Base-by-base conservation (phyloP, 148 eudicot species). In the Chenopodium quinoa region DNA sequence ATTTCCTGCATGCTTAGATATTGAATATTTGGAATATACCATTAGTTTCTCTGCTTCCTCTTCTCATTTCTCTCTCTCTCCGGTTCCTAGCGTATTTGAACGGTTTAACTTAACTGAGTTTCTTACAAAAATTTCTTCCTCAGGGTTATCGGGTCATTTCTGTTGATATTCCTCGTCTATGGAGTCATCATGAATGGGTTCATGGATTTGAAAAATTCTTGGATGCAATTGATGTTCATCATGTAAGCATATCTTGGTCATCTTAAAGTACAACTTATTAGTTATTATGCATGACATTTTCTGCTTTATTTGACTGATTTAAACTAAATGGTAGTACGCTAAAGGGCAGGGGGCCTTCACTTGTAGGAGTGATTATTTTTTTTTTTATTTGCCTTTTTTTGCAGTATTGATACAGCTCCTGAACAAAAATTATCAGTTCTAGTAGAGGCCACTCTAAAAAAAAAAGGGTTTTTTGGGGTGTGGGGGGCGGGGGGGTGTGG, bases 131-230 rank as follows among this genome's bases (percentile, higher is more conserved):
- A 34, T 31, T 80, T 68, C 76, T 82, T 75, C 79, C 83, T 76
- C 93, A 96, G 99, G 99, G 99, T 77, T 96, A 93, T 88, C 91
- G 99, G 79, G 90, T 96, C 68, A 91, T 93, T 65, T 92, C 99
- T 50, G 93, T 96, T 84, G 99, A 96, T 86, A 93, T 96, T 88
- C 99, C 99, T 13, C 91, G 93, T 69, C 94, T 90, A 80, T 92
- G 99, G 99, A 96, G 85, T 85, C 90, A 90, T 85, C 91, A 89
- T 62, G 99, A 96, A 86, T 96, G 99, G 99, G 84, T 96, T 83
- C 98, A 96, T 79, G 89, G 93, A 64, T 96, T 96, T 85, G 99
- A 96, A 85, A 96, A 96, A 89, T 96, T 96, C 87, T 86, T 96
- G 89, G 99, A 96, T 82, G 94, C 88, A 64, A 89, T 96, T 79